A percentile compares a stretch with the other conserved stretches of the same genome.
phyloP scores from a whole-genome alignment of 192 early-diverging fungal species.

The Dissophora ornata region DNA sequence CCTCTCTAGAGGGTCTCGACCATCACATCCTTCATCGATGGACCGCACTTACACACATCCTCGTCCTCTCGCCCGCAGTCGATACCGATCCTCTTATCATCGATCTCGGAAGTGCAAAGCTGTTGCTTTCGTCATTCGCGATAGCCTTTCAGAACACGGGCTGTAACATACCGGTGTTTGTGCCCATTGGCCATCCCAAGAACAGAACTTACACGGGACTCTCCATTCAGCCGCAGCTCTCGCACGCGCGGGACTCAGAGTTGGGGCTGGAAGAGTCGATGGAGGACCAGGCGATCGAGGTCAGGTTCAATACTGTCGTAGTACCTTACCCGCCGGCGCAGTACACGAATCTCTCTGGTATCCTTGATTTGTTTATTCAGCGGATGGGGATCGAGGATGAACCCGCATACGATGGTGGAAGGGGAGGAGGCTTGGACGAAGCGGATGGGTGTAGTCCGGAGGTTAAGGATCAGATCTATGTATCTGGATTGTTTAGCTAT shows the following conservation, averaged over 20 bases:
- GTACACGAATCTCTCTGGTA: conserved; percentile 52
- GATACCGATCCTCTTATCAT: conserved; percentile 53
- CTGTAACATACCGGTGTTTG: conserved; percentile 73
- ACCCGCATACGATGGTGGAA: background rate
- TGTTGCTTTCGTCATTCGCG: conserved; percentile 72
- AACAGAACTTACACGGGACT: conserved; percentile 47
- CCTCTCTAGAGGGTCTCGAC: conserved; percentile 18
- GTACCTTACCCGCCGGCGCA: conserved; percentile 48
- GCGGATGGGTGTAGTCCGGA: conserved; percentile 22
- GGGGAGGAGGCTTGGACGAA: conserved; percentile 3
- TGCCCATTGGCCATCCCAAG: conserved; percentile 57
- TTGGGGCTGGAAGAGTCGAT: conserved; percentile 38
- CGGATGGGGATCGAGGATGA: conserved; percentile 50
- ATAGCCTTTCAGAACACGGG: conserved; percentile 74
- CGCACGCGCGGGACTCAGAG: conserved; percentile 11
- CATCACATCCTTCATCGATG: conserved; percentile 77
- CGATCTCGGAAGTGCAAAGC: conserved; percentile 70
- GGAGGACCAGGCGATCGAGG: conserved; percentile 50
- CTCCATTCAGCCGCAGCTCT: conserved; percentile 43
- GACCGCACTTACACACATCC: conserved; percentile 67
- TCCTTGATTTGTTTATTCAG: conserved; percentile 50
- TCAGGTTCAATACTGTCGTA: conserved; percentile 49
- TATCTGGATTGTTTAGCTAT: conserved; percentile 62
- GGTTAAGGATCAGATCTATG: conserved; percentile 47
- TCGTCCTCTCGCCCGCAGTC: conserved; percentile 57